These are phyloP conservation scores for Phytophthora constricta DNA, from an alignment of 352 stramenopile species.

Conservation along the genomic window DNA sequence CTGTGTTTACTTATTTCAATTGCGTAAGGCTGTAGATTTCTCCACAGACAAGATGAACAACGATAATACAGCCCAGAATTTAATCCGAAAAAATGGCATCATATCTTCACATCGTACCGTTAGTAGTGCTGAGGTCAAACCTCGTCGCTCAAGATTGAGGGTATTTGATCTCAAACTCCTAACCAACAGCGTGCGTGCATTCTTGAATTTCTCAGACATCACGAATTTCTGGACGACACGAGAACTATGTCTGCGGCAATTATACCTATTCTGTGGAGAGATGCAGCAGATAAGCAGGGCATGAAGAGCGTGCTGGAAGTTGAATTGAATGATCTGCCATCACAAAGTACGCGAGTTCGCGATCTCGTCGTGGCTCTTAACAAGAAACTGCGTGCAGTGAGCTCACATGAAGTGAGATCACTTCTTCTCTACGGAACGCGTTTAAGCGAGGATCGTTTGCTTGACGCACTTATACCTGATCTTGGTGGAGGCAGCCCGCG, in stretches of 20 bases:
- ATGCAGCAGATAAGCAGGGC: neutral
- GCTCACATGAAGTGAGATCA: neutral
- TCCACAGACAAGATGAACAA: no score
- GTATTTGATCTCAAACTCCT: no score
- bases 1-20: no score
- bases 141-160: no score
- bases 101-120: no score
- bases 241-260: neutral
- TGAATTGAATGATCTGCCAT: neutral
- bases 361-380: slow-evolving; percentile 15
- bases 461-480: slow-evolving; percentile 16
- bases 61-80: no score
- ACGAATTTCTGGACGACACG: neutral
- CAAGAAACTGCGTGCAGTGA: neutral
- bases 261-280: neutral
- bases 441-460: neutral
- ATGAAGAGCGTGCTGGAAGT: neutral
- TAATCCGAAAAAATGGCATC: no score
- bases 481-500: slow-evolving; percentile 5
- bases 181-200: no score
- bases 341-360: neutral
- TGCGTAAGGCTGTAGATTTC: no score
- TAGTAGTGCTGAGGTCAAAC: no score
- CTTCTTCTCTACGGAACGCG: slow-evolving; percentile 12
- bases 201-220: neutral